Evolutionary conservation across 2,329 filamentous ascomycete species (phyloP).

Genomic region (Phaeomoniella chlamydospora): DNA sequence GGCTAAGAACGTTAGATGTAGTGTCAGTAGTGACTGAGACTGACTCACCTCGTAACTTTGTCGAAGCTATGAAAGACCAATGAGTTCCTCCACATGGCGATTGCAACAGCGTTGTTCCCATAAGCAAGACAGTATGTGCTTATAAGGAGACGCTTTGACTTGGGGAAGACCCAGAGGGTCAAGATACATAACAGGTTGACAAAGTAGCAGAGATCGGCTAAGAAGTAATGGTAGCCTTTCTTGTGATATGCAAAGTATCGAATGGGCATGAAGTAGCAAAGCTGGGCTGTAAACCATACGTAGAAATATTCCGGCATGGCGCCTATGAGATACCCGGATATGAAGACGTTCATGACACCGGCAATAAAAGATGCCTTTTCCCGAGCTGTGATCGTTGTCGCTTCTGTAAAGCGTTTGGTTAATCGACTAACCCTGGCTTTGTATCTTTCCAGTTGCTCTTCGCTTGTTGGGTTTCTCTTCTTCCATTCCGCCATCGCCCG

Average conservation of each 20-base stretch:
- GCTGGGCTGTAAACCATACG: constrained; percentile 77
- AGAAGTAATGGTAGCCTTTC: constrained; percentile 90
- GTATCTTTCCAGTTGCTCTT: constrained; percentile 88
- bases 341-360: constrained; percentile 92
- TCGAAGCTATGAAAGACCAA: constrained; percentile 97
- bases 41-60: constrained; percentile 68
- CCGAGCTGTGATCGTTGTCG: constrained; percentile 69
- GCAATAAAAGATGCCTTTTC: constrained; percentile 96
- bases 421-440: constrained; percentile 79
- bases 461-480: constrained; percentile 67
- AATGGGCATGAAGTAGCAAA: constrained; percentile 94
- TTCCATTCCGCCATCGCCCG: constrained; percentile 89
- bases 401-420: constrained; percentile 74
- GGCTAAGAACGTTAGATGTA: constrained; percentile 24
- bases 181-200: constrained; percentile 77
- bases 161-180: constrained; percentile 79
- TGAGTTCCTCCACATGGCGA: constrained; percentile 98
- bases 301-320: constrained; percentile 77
- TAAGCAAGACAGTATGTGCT: constrained; percentile 83
- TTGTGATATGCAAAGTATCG: constrained; percentile 82
- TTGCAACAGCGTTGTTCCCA: constrained; percentile 93
- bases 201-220: constrained; percentile 96
- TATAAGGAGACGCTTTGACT: constrained; percentile 82
- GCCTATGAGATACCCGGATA: constrained; percentile 87
- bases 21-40: constrained; percentile 1